Percentiles rank a stretch among this genome's conserved stretches.
Conservation (phyloP, 1,284 basidiomycete species). For the Paramarasmius palmivorus region DNA sequence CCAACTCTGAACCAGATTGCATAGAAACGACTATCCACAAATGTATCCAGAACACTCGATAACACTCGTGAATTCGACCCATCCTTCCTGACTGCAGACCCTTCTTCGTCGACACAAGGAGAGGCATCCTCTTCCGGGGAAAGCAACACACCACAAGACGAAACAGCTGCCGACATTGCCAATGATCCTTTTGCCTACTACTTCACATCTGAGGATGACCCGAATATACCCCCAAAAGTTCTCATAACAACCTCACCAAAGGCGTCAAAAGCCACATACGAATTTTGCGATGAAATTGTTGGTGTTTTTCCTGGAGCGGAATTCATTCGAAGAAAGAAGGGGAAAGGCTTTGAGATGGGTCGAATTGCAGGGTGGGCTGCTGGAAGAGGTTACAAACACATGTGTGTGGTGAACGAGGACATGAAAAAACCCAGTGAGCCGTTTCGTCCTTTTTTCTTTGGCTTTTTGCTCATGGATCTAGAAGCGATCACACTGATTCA, state of each 20-base stretch:
- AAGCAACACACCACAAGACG: constrained; percentile 36
- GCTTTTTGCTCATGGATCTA: constrained; percentile 25
- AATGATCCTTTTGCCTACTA: constrained; percentile 75
- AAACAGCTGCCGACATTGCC: constrained; percentile 66
- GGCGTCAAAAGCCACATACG: constrained; percentile 81
- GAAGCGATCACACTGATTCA: constrained; percentile 93
- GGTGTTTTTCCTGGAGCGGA: constrained; percentile 95
- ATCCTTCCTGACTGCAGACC: constrained; percentile 76
- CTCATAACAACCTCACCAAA: constrained; percentile 91
- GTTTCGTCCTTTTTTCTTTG: constrained; percentile 10
- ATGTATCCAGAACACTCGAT: constrained; percentile 91
- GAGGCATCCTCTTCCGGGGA: constrained; percentile 34
- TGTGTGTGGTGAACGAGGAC: constrained; percentile 95
- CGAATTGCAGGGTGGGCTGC: constrained; percentile 94
- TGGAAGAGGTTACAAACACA: constrained; percentile 82
- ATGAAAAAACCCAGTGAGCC: constrained; percentile 86
- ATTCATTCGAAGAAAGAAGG: constrained; percentile 88
- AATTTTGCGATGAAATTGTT: constrained; percentile 90
- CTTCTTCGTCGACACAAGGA: constrained; percentile 38
- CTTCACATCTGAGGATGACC: constrained; percentile 65
- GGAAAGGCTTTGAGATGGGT: constrained; percentile 92
- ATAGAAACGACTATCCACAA: constrained; percentile 80
- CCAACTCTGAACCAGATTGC: background rate
- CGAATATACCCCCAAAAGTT: constrained; percentile 76
- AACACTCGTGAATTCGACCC: constrained; percentile 92